Evolutionary conservation across 352 stramenopile species (phyloP), one percentile per base, ranked within the genome.

Genomic region (Phytophthora sansomeana): DNA sequence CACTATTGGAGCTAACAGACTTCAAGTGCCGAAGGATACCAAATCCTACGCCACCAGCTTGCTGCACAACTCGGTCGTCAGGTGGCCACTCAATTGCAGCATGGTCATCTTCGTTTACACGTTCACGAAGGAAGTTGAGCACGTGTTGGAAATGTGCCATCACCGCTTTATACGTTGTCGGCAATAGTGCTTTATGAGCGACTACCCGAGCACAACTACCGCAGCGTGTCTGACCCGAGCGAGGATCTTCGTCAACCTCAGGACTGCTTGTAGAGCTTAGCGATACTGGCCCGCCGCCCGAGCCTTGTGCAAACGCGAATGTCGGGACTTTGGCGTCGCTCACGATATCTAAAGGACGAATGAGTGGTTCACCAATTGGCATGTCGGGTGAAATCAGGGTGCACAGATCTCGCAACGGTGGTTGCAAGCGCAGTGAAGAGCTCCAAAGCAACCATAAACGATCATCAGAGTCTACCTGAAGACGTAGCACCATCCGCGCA

Each of bases 391-490:
- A 14, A 13, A 53, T 17, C 30, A 59, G 16, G 30, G 32, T 41
- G 11, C 21, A 49, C 17, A 19, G 2, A 26, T 36, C 11, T 29
- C 36, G 26, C 33, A 68, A 33, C 21, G 49, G 51, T 71, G 58
- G 42, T 64, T 77, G 62, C 3, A 98, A 79, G 28, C 95, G 86
- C 26, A 99, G 80, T 7, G 95, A 98, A 24, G 90, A 97, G 62
- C 86, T 97, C 91, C 95, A 99, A 13, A 98, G 85, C 33, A 99
- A 70, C 95, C 96, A 98, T 0, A 99, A 70, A 8, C 89, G 89
- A 72, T 98, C 96, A 21, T 97, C 86, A 0, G 92, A 83, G 64
- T 99, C 96, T 11, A 95, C 83, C 71, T 99, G 98, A 59, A 99
- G 95, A 64, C 98, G 97, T 6, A 98, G 42, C n/a, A 98, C 93